phyloP scores from a whole-genome alignment of 2,329 filamentous ascomycete genomes.

The Diplodia mutila region DNA sequence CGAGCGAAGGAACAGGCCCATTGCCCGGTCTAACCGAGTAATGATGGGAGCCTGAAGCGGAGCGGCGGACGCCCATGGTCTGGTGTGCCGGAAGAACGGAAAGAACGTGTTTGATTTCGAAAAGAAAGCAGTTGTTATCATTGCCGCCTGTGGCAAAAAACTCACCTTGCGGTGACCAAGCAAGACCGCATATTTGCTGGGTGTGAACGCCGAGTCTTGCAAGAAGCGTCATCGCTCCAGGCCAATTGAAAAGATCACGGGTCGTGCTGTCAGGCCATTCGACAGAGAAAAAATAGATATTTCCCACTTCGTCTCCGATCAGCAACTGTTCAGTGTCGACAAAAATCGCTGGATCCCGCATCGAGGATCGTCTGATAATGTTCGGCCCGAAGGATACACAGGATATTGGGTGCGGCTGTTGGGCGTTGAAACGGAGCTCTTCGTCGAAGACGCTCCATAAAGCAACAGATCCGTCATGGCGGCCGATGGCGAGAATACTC shows the following conservation, averaged over 20 bases:
- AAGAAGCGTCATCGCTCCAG: conserved; percentile 76
- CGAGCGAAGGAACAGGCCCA: conserved; percentile 50
- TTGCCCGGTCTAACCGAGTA: conserved; percentile 41
- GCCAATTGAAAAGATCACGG: conserved; percentile 73
- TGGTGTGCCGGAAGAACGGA: conserved; percentile 32
- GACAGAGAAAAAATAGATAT: conserved; percentile 84
- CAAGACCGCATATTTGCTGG: conserved; percentile 91
- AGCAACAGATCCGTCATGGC: conserved; percentile 74
- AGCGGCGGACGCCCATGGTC: conserved; percentile 31
- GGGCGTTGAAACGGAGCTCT: conserved; percentile 72
- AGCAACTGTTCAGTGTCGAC: conserved; percentile 81
- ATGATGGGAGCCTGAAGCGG: conserved; percentile 30
- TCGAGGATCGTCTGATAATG: conserved; percentile 54
- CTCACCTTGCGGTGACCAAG: conserved; percentile 77
- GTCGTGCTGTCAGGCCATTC: conserved; percentile 71
- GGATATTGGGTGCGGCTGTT: conserved; percentile 72
- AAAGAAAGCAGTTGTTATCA: conserved; percentile 86
- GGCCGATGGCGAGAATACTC: conserved; percentile 82
- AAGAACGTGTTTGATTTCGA: conserved; percentile 63
- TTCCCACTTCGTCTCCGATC: conserved; percentile 81
- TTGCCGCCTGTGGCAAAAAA: conserved; percentile 89
- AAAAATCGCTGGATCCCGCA: conserved; percentile 52
- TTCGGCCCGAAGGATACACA: conserved; percentile 81
- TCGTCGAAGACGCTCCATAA: conserved; percentile 77
- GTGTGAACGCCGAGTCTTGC: conserved; percentile 77